Conservation (phyloP, 768 basidiomycete genomes). For the Serendipita vermifera region DNA sequence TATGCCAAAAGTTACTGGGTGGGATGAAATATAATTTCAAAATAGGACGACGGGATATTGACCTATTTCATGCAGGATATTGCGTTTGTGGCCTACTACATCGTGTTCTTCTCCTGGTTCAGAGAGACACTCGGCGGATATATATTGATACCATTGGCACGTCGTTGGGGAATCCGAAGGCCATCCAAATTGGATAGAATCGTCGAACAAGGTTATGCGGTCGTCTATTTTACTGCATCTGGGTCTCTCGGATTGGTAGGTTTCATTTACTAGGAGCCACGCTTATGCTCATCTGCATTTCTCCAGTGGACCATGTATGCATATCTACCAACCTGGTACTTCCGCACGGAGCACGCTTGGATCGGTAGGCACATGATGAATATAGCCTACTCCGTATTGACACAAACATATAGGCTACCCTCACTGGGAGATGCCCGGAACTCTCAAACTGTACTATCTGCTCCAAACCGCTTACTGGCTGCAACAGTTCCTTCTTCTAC, state of each 20-base stretch:
- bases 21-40: slow-evolving; percentile 10
- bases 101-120: slow-evolving; percentile 81
- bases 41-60: neutral
- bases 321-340: slow-evolving; percentile 75
- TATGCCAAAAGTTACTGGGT: slow-evolving; percentile 52
- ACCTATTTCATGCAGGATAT: slow-evolving; percentile 42
- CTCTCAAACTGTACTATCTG: slow-evolving; percentile 86
- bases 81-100: slow-evolving; percentile 64
- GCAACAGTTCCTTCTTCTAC: slow-evolving; percentile 79
- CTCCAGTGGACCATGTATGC: slow-evolving; percentile 46
- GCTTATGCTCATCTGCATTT: neutral
- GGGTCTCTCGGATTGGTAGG: slow-evolving; percentile 69
- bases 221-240: slow-evolving; percentile 62
- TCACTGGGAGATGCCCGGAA: slow-evolving; percentile 72
- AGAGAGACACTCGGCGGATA: slow-evolving; percentile 61
- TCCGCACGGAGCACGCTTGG: slow-evolving; percentile 74
- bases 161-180: slow-evolving; percentile 54
- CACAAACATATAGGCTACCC: slow-evolving; percentile 65
- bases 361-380: slow-evolving; percentile 29
- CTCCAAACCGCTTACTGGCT: slow-evolving; percentile 90
- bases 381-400: too few species aligned
- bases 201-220: slow-evolving; percentile 81
- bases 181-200: slow-evolving; percentile 64
- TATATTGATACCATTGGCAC: slow-evolving; percentile 54
- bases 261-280: slow-evolving; percentile 16